Base-by-base conservation (phyloP, 495 filamentous ascomycete genomes). In the Penicillium paxilli region DNA sequence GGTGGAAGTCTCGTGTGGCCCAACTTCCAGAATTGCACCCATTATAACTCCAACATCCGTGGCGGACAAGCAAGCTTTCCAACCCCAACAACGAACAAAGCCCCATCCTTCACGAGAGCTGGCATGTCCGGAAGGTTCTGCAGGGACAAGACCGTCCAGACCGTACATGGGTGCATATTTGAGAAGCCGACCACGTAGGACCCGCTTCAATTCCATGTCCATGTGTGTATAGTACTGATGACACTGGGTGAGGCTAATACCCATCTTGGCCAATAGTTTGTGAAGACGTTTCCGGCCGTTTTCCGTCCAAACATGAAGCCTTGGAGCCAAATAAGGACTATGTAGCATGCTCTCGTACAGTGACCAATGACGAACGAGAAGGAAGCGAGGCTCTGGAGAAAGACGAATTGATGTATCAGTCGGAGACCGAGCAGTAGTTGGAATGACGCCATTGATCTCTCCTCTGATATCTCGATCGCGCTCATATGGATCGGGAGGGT, bases 311-410 rank as follows among this genome's bases (percentile, higher is more conserved):
- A 96, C 91, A 66, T 94, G 92, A 48, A 98, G 81, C 26, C 90
- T 80, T 1, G 92, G 89, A 21, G 92, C 91, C n/a, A 98, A 82
- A 64, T 96, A 98, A 0, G 93, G 90, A 2, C 92, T 96, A 66
- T 98, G 94, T 21, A 98, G 80, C 94, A 98, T 98, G 69, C 91
- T 96, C 58, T 98, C 94, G 68, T 98, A 97, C 4, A 98, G 77
- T 46, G 90, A 94, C 94, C 94, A 98, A 64, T 98, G 94, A 21
- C 94, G 80, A 48, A 98, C 90, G 1, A 98, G 83, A 22, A 98
- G 83, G 59, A 98, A 97, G 48, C 87, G 89, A 28, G 93, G 96
- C 69, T 98, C 94, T 0, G 95, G 94, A 0, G 92, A 96, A 24
- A 98, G 70, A 16, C 92, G 88, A 59, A 98, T 98, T 41, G 90